These are phyloP conservation scores for Phytophthora uliginosa DNA, from an alignment of 352 stramenopile genomes.

Conservation along the genomic window DNA sequence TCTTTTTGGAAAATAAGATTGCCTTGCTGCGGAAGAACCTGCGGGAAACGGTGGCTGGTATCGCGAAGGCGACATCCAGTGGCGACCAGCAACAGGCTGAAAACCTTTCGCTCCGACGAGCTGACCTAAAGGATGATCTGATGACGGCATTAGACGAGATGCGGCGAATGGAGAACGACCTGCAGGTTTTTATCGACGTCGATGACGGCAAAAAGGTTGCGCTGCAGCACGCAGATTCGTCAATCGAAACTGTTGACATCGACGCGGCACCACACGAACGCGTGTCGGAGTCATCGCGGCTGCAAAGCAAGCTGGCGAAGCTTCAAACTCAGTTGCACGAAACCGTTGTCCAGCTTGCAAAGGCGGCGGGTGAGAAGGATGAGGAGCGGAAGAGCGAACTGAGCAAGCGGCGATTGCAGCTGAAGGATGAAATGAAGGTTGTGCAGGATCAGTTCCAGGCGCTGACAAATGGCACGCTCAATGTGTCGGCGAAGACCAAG, in stretches of 20 bases:
- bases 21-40: constrained; percentile 72
- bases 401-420: constrained; percentile 58
- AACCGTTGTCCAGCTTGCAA: constrained; percentile 67
- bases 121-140: constrained; percentile 76
- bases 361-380: constrained; percentile 67
- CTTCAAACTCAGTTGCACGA: constrained; percentile 70
- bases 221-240: constrained; percentile 31
- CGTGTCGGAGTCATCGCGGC: constrained; percentile 38
- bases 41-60: constrained; percentile 70
- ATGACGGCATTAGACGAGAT: constrained; percentile 78
- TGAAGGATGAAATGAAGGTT: constrained; percentile 83
- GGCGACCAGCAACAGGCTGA: constrained; percentile 69
- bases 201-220: constrained; percentile 46
- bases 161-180: constrained; percentile 72
- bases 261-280: constrained; percentile 63
- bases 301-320: constrained; percentile 59
- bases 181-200: constrained; percentile 51
- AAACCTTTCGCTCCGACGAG: constrained; percentile 71
- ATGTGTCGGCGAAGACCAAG: constrained; percentile 28
- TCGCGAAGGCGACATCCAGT: constrained; percentile 61
- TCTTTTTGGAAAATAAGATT: constrained; percentile 85
- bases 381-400: constrained; percentile 54
- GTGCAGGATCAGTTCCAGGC: constrained; percentile 67
- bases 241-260: constrained; percentile 49
- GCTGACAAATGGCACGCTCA: constrained; percentile 50